phyloP scores from a whole-genome alignment of 768 basidiomycete species.

The Trametes maxima region DNA sequence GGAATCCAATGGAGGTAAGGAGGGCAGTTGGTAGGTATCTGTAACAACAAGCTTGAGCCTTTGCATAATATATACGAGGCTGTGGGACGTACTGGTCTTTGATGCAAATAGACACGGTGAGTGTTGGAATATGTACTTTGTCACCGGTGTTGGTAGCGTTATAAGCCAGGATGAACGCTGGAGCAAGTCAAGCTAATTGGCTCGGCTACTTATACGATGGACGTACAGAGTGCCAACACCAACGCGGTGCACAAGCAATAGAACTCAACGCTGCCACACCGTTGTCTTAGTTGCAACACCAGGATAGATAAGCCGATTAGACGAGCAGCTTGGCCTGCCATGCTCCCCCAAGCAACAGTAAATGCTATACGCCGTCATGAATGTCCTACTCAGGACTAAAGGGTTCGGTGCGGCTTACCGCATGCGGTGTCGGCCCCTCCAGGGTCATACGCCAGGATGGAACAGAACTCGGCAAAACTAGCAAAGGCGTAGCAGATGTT shows the following conservation, averaged over 20 bases:
- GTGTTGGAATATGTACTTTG: conserved; percentile 11
- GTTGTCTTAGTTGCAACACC: conserved; percentile 36
- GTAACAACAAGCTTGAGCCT: not conserved
- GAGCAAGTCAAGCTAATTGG: not conserved
- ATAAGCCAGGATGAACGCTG: conserved; percentile 44
- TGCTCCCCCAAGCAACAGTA: conserved; percentile 48
- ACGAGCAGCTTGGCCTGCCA: conserved; percentile 41
- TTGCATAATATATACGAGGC: not conserved
- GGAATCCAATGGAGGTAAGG: conserved; percentile 37
- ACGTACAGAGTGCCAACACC: conserved; percentile 40
- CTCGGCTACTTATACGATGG: not conserved
- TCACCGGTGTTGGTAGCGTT: conserved; percentile 43
- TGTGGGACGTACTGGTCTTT: conserved; percentile 31
- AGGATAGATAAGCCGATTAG: conserved; percentile 44
- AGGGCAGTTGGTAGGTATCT: conserved; percentile 46
- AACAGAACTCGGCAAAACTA: conserved; percentile 30
- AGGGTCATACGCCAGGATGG: conserved; percentile 25
- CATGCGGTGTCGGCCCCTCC: conserved; percentile 19
- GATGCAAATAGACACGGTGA: conserved; percentile 35
- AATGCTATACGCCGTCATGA: conserved; percentile 36
- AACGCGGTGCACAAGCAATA: conserved; percentile 36
- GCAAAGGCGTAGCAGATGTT: conserved; percentile 33
- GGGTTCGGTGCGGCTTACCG: conserved; percentile 3
- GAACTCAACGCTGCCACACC: conserved; percentile 38
- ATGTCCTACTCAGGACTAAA: not conserved